phyloP scores from a whole-genome alignment of 106 monocot genomes.

The Posidonia australis region DNA sequence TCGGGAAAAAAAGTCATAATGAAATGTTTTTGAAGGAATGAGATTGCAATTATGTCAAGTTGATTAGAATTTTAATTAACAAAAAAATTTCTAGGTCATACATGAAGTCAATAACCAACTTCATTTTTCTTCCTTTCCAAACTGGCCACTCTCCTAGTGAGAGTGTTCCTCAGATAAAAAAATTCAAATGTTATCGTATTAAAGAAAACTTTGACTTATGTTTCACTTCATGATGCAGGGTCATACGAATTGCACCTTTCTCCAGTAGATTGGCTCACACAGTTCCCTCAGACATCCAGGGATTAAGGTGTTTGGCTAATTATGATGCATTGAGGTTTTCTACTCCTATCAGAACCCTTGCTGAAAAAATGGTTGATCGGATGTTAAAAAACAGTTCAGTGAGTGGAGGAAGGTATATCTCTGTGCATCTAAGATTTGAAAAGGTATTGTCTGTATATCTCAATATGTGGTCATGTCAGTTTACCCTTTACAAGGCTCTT shows the following conservation, averaged over 20 bases:
- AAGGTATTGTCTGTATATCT: conserved; percentile 37
- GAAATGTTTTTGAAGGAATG: neutral
- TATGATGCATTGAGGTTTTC: conserved; percentile 82
- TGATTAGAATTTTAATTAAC: too few relatives aligned
- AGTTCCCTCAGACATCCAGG: conserved; percentile 62
- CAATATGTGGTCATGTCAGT: neutral
- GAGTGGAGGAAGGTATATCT: conserved; percentile 75
- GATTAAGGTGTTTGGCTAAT: conserved; percentile 82
- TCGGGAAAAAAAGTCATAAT: neutral
- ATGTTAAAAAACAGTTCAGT: conserved; percentile 74
- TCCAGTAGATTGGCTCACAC: conserved; percentile 93
- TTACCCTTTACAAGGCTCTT: neutral
- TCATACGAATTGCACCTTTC: conserved; percentile 96
- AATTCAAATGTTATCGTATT: neutral
- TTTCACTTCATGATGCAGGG: conserved; percentile 44
- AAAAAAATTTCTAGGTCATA: too few relatives aligned
- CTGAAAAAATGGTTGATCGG: conserved; percentile 77
- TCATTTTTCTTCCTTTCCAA: neutral
- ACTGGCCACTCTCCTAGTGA: neutral
- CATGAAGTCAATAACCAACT: neutral
- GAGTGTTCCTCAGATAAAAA: neutral
- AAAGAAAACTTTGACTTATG: neutral
- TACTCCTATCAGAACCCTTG: conserved; percentile 72
- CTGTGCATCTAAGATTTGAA: conserved; percentile 98
- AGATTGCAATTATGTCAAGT: too few relatives aligned